Base-by-base conservation (phyloP, 768 basidiomycete genomes). In the Amyloporia xantha region DNA sequence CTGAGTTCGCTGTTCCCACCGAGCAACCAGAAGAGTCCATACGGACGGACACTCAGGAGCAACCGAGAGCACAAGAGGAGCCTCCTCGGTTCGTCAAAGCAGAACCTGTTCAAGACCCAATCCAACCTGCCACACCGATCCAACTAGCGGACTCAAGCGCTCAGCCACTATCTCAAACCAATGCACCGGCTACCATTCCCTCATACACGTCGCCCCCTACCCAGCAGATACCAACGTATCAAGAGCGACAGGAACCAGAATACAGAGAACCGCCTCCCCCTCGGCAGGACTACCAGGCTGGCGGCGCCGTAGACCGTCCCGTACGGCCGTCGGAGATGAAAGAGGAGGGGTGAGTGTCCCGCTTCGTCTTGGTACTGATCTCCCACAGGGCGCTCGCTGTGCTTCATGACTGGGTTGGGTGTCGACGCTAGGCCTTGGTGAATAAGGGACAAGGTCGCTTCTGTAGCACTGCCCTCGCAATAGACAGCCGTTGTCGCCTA, bases 341-440 rank as follows among this genome's bases (percentile, higher is more conserved):
- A 67, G 94, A 96, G 59, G 93, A 95, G 87, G 93, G 93, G 94
- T 97, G 79, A 91, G 92, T 78, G 47, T 28, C 35, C 19, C 51
- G 42, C 47, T 35, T 46, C 43, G 12, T 24, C 43, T 41, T 28
- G 41, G 56, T 57, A 59, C 46, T 33, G 41, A 25, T 24, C 47
- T 23, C 42, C n/a, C 24, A n/a, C 48, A 49, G 42, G 17, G 35
- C 48, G 48, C 43, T 44, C 43, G 46, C 51, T 53, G 47, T 43
- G 47, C 48, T 26, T 39, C 24, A 28, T 42, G 39, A 19, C 20
- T 49, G 39, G 56, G 54, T 53, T 52, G 52, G 53, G 47, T 50
- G 51, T 59, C 54, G 46, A 49, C 53, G 46, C 53, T 49, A 54
- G 54, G 53, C 55, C 49, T 39, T n/a, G n/a, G n/a, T n/a, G n/a